Evolutionary conservation across 768 basidiomycete genomes (phyloP).

Genomic region (Lactarius deliciosus): DNA sequence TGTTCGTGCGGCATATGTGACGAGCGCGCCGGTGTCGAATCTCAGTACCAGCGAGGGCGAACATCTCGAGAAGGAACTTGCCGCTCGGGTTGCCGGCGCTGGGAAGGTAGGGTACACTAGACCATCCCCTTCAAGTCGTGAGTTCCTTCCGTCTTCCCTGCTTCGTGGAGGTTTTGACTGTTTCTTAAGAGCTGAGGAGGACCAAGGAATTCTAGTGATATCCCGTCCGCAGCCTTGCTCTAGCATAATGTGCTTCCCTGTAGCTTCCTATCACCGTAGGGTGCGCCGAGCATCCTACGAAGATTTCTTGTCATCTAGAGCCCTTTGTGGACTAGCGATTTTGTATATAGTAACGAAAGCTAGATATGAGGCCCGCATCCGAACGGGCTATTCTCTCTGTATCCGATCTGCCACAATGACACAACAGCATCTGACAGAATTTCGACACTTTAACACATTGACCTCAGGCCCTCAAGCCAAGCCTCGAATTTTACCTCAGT

Average conservation of each 20-base stretch:
- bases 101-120: conserved; percentile 18
- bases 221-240: background rate
- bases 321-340: background rate
- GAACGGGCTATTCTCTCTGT: background rate
- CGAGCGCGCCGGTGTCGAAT: conserved; percentile 7
- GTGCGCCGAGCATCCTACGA: background rate
- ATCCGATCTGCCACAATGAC: background rate
- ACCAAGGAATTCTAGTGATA: background rate
- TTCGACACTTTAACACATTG: background rate
- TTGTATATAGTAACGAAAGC: background rate
- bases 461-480: too few relatives aligned
- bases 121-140: conserved; percentile 9
- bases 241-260: background rate
- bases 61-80: conserved; percentile 20
- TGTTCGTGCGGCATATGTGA: conserved; percentile 2
- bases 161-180: conserved; percentile 6
- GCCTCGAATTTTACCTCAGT: background rate
- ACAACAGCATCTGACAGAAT: background rate
- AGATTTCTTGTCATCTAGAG: conserved; percentile 16
- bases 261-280: background rate
- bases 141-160: background rate
- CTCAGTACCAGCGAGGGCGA: conserved; percentile 14
- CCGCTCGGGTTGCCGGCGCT: conserved; percentile 23
- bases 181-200: background rate
- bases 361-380: background rate